Evolutionary conservation across 257 asterid genomes (phyloP), one percentile per base, ranked within the genome.

Genomic region (Ocimum tenuiflorum): DNA sequence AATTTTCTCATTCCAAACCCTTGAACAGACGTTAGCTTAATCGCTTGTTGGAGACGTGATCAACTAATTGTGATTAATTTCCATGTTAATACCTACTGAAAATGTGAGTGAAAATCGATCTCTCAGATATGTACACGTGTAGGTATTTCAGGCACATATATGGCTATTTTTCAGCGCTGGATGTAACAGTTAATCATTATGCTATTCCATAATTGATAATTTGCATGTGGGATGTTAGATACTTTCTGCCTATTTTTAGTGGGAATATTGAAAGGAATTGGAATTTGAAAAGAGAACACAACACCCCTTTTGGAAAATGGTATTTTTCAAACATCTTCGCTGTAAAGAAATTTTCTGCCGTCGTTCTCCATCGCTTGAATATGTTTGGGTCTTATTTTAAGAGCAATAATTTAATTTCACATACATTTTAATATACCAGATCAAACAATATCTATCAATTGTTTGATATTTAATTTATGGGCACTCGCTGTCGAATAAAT

Each of bases 191-290:
- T 64, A 65, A 65, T 52, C 39, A 69, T 73, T 71, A 13, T 33
- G 67, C 39, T 60, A 65, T 56, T 75, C 67, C 47, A 27, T 23
- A 35, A 54, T 65, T 68, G 77, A 50, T 48, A 41, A 43, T 62
- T 76, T 70, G 82, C 82, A 80, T 73, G 85, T 76, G 79, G 73
- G 50, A 47, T 70, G 78, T 63, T 73, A 43, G 31, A 68, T 75
- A 56, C 53, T 70, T 70, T 71, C 4, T 71, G 35, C 33, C 76
- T 68, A 67, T 63, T 46, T 76, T 74, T 68, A 68, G 70, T 77
- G 79, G 85, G 79, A 59, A 61, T 70, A 65, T 69, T 68, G 63
- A 19, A 57, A 68, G 39, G 56, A 73, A 72, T 65, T 68, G 77
- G 69, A 65, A 63, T 75, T 75, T 65, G n/a, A 63, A 70, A 63